phyloP scores from a whole-genome alignment of 2,329 filamentous ascomycete species.

The Exophiala mesophila region DNA sequence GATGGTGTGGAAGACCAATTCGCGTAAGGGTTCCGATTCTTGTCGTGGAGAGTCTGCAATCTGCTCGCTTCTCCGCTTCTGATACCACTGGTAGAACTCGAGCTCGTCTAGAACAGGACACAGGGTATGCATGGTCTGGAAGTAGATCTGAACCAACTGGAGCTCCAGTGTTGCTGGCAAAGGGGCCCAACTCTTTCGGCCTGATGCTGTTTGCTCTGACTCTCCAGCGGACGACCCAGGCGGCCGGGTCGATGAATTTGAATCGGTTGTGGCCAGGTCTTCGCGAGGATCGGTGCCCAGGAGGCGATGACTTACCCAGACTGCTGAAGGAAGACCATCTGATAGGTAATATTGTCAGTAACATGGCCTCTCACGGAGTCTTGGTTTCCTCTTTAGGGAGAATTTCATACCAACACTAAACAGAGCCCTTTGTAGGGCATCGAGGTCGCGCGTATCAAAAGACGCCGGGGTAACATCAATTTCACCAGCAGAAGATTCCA shows the following conservation, averaged over 20 bases:
- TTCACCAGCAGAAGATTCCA: too few species aligned
- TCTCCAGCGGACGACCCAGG: not conserved
- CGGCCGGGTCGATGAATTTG: not conserved
- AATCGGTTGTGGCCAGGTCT: not conserved
- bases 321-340: not conserved
- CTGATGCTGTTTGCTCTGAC: not conserved
- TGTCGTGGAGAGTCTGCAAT: not conserved
- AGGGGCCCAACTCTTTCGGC: too few species aligned
- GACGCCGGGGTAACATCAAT: not conserved
- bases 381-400: not conserved
- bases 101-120: constrained; percentile 2
- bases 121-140: constrained; percentile 3
- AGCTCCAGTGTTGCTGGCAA: not conserved
- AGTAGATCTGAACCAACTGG: constrained; percentile 3
- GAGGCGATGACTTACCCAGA: not conserved
- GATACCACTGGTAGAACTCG: constrained; percentile 2
- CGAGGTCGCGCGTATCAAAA: not conserved
- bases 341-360: not conserved
- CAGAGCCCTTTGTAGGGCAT: not conserved
- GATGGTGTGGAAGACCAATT: not conserved
- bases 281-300: not conserved
- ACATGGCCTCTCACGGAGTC: not conserved
- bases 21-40: not conserved
- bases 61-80: not conserved
- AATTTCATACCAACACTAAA: not conserved